phyloP scores from a whole-genome alignment of 495 filamentous ascomycete genomes.

The Tuber microsphaerosporum region DNA sequence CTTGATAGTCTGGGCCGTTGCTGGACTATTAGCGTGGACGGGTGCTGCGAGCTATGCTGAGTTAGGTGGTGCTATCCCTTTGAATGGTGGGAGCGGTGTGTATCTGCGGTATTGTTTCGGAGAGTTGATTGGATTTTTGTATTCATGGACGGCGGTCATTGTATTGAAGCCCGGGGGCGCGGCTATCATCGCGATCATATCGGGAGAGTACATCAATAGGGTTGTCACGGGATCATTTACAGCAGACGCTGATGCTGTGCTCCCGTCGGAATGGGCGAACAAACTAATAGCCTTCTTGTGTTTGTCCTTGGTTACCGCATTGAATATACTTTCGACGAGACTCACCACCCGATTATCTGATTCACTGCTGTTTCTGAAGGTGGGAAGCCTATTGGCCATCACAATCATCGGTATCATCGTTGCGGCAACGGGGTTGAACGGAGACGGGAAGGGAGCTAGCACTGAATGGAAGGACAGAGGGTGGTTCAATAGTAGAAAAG shows the following conservation, averaged over 20 bases:
- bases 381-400: conserved; percentile 77
- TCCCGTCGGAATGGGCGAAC: conserved; percentile 65
- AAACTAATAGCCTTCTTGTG: conserved; percentile 79
- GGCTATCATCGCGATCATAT: conserved; percentile 94
- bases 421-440: conserved; percentile 73
- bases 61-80: conserved; percentile 85
- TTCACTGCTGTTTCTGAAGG: conserved; percentile 93
- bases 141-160: conserved; percentile 90
- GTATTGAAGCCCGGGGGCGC: conserved; percentile 89
- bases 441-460: conserved; percentile 60
- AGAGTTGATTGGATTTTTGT: conserved; percentile 82
- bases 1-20: conserved; percentile 81
- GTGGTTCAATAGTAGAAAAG: conserved; percentile 68
- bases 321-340: conserved; percentile 87
- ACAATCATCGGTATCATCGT: conserved; percentile 86
- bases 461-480: conserved; percentile 76
- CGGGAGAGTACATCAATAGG: conserved; percentile 90
- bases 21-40: conserved; percentile 89
- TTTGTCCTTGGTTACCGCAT: conserved; percentile 63
- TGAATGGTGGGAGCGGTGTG: conserved; percentile 89
- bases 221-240: conserved; percentile 58
- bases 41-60: conserved; percentile 94
- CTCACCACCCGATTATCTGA: conserved; percentile 79
- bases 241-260: conserved; percentile 66
- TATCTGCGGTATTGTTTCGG: conserved; percentile 95